phyloP scores from a whole-genome alignment of 2,329 filamentous ascomycete species.

The Fusarium sp. region DNA sequence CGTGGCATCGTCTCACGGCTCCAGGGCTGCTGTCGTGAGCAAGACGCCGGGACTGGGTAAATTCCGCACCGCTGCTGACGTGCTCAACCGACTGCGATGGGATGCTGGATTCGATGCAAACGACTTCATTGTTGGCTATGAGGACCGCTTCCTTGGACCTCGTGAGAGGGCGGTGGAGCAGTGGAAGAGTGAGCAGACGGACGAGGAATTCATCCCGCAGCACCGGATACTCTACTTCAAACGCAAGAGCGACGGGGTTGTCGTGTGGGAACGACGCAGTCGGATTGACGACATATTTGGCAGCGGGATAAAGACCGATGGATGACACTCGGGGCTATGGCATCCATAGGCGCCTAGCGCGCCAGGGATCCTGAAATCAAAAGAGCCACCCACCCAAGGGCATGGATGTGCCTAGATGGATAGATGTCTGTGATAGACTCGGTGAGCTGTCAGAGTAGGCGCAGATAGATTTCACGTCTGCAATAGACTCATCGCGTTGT shows the following conservation, averaged over 20 bases:
- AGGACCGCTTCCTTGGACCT: constrained; percentile 69
- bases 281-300: constrained; percentile 69
- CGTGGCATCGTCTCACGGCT: constrained; percentile 9
- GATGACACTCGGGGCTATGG: constrained; percentile 17
- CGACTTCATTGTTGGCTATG: constrained; percentile 70
- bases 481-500: constrained; percentile 1
- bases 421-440: constrained; percentile 21
- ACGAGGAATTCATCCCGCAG: constrained; percentile 76
- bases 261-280: constrained; percentile 69
- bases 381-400: not conserved
- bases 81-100: constrained; percentile 71
- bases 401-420: constrained; percentile 8
- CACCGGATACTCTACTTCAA: constrained; percentile 74
- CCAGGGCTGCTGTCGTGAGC: constrained; percentile 28
- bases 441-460: constrained; percentile 16
- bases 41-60: constrained; percentile 55
- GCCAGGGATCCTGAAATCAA: constrained; percentile 19
- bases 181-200: constrained; percentile 72
- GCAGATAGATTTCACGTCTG: constrained; percentile 1
- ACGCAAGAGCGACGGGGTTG: constrained; percentile 60
- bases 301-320: constrained; percentile 55
- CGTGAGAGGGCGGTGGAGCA: constrained; percentile 65
- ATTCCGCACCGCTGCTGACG: constrained; percentile 68
- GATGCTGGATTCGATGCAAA: constrained; percentile 64
- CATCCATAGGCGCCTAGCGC: constrained; percentile 10